Evolutionary conservation across 2,329 filamentous ascomycete genomes (phyloP).

Genomic region (Trichophyton verrucosum): DNA sequence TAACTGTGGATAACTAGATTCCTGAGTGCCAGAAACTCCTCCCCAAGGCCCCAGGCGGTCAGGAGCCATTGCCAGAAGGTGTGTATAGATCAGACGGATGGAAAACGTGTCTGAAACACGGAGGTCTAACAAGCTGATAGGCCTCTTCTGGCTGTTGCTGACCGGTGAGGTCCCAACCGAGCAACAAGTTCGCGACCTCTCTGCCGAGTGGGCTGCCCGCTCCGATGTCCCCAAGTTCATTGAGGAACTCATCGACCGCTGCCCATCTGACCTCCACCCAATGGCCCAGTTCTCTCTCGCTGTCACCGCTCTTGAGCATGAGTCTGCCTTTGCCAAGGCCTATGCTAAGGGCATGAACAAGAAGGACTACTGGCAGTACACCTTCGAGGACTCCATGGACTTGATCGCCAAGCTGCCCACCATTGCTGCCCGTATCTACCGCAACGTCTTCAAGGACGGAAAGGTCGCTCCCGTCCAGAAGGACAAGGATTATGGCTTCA

Average conservation of each 20-base stretch:
- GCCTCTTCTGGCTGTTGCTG: slow-evolving; percentile 98
- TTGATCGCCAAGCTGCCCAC: slow-evolving; percentile 98
- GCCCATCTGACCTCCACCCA: slow-evolving; percentile 95
- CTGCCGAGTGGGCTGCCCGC: slow-evolving; percentile 96
- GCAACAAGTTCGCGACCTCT: slow-evolving; percentile 96
- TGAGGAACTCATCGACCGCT: slow-evolving; percentile 99
- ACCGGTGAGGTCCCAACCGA: slow-evolving; percentile 95
- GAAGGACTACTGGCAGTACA: slow-evolving; percentile 99
- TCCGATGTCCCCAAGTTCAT: slow-evolving; percentile 96
- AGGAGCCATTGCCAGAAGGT: slow-evolving; percentile 95
- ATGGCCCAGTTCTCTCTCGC: slow-evolving; percentile 99
- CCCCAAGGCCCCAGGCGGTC: slow-evolving; percentile 90
- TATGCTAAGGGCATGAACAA: slow-evolving; percentile 99
- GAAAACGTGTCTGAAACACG: background rate
- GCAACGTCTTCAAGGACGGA: slow-evolving; percentile 99
- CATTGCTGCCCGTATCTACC: slow-evolving; percentile 97
- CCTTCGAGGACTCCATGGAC: slow-evolving; percentile 99
- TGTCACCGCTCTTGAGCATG: slow-evolving; percentile 95
- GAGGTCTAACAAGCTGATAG: slow-evolving; percentile 27
- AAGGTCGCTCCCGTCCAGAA: slow-evolving; percentile 93
- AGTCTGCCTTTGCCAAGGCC: slow-evolving; percentile 93
- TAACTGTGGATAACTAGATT: slow-evolving; percentile 44
- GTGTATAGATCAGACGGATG: slow-evolving; percentile 6
- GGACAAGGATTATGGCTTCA: slow-evolving; percentile 99
- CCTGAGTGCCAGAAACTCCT: slow-evolving; percentile 97